phyloP scores from a whole-genome alignment of 2,329 filamentous ascomycete genomes.

The Colletotrichum cereale region DNA sequence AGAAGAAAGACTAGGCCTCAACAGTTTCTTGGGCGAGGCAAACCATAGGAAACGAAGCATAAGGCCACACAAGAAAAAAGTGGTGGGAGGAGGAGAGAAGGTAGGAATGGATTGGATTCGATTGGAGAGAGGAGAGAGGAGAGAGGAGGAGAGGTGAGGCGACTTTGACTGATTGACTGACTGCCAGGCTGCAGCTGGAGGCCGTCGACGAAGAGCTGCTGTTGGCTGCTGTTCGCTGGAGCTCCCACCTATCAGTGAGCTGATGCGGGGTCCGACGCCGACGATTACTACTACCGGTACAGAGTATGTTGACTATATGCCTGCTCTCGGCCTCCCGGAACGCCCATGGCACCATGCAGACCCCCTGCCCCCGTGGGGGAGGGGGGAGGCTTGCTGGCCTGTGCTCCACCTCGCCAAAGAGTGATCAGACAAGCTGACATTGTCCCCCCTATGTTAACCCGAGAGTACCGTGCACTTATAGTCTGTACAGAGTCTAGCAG shows the following conservation, averaged over 20 bases:
- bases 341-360: conserved; percentile 6
- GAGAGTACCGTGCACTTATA: too few relatives aligned
- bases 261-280: conserved; percentile 7
- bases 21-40: neutral
- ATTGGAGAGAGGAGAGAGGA: neutral
- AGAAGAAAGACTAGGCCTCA: neutral
- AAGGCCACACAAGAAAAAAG: too few relatives aligned
- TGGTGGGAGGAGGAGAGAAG: neutral
- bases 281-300: too few relatives aligned
- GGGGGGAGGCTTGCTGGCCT: neutral
- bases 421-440: too few relatives aligned
- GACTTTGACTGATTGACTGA: neutral
- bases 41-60: neutral
- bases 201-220: neutral
- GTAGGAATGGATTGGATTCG: too few relatives aligned
- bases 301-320: too few relatives aligned
- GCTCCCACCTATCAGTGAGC: conserved; percentile 31
- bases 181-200: conserved; percentile 2
- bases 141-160: neutral
- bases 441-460: too few relatives aligned
- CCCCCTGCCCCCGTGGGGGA: neutral
- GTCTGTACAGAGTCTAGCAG: too few relatives aligned
- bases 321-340: neutral
- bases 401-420: conserved; percentile 1
- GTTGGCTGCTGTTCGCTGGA: conserved; percentile 1